phyloP scores from a whole-genome alignment of 73 alveolate species.

The Uronychia binucleata region DNA sequence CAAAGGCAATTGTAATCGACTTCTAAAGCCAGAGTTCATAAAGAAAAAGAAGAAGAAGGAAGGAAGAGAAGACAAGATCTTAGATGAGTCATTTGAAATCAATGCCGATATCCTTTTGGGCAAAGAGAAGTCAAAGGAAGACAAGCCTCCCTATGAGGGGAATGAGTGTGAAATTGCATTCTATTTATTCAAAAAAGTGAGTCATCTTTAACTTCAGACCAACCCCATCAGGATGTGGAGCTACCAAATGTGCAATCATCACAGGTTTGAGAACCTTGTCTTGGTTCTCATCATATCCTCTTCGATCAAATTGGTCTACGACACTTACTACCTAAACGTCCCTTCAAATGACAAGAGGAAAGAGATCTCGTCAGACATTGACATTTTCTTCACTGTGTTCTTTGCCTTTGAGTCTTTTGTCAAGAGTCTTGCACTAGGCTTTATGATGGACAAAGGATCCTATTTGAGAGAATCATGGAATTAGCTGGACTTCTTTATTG shows the following conservation, averaged over 20 bases:
- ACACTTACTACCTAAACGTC: slow-evolving; percentile 21
- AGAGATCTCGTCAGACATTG: slow-evolving; percentile 26
- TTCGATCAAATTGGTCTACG: slow-evolving; percentile 45
- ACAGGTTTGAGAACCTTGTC: slow-evolving; percentile 39
- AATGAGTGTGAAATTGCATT: slow-evolving; percentile 35
- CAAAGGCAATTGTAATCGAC: not conserved
- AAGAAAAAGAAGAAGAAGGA: slow-evolving; percentile 33
- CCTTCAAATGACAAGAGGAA: not conserved
- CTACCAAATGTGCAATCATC: slow-evolving; percentile 32
- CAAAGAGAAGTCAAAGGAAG: slow-evolving; percentile 33
- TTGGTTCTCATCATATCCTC: slow-evolving; percentile 22
- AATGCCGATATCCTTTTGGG: slow-evolving; percentile 14
- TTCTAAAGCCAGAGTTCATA: slow-evolving; percentile 2
- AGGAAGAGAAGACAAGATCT: slow-evolving; percentile 21
- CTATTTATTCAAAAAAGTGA: slow-evolving; percentile 32
- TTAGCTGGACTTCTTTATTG: slow-evolving; percentile 92
- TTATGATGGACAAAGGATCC: slow-evolving; percentile 77
- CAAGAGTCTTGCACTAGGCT: slow-evolving; percentile 82
- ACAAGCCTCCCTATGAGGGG: slow-evolving; percentile 11
- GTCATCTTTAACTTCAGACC: too few species aligned
- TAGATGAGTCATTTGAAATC: slow-evolving; percentile 29
- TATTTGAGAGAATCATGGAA: slow-evolving; percentile 93
- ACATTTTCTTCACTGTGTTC: slow-evolving; percentile 60
- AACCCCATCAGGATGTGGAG: slow-evolving; percentile 13
- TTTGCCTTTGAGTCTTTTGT: slow-evolving; percentile 75